Evolutionary conservation across 1,284 basidiomycete genomes (phyloP), one percentile per base, ranked within the genome.

Genomic region (Trametes hirsuta): DNA sequence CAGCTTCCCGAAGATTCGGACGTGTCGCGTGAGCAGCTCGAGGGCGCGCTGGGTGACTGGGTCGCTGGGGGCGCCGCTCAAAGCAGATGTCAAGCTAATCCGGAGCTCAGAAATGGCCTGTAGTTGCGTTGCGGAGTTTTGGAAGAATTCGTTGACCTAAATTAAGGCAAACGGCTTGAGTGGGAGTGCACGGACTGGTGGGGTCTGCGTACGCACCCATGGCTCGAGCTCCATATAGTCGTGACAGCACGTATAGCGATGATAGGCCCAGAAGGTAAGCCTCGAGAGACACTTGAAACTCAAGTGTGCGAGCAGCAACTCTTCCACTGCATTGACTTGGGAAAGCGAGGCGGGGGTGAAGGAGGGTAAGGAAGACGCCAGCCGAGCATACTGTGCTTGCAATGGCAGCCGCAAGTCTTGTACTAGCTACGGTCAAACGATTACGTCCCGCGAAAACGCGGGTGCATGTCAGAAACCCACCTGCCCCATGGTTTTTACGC

Each of bases 1-100:
- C 66, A 88, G 85, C 73, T 93, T 93, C 10, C 91, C 92, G 64
- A 91, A 86, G 21, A 84, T 73, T 34, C 81, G 82, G 41, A 91
- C 76, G 67, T 91, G 89, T 47, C 83, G 83, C 12, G 87, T 87
- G 24, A 93, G 74, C 41, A 82, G 71, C 47, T 84, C 79, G 34
- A 90, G 72, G 1, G 81, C 80, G 47, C 73, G 77, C 37, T 67
- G 53, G 1, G 73, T 65, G 35, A 74, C 62, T n/a, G 73, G 68
- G 58, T 76, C 71, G 14, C 59, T 58, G 10, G 69, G 60, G 12
- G 60, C 42, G 10, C 68, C 39, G 34, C 66, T 69, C 53, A 79
- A 49, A 63, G 78, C 71, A 62, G 78, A 64, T 63, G 78, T 64
- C 52, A 79, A 58, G 65, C 66, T 71, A 63, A 79, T 78, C 12